Base-by-base conservation (phyloP, 768 basidiomycete genomes). In the Boletus sp. region DNA sequence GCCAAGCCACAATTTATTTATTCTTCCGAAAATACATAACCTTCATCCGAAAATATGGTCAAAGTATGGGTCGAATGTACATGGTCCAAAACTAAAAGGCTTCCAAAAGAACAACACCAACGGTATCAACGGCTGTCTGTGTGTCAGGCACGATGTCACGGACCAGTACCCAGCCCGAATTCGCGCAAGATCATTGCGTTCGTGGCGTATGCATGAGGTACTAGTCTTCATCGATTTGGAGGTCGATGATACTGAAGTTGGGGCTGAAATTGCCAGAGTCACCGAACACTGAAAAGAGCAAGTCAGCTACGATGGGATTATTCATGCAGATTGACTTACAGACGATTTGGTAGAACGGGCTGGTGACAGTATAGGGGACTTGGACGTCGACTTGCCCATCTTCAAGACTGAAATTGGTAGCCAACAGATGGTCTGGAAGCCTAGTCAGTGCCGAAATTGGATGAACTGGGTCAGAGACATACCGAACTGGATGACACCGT, bases 321-420 rank as follows among this genome's bases (percentile, higher is more conserved):
- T 11, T 47, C n/a, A n/a, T 14, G 39, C 25, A 32, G 27, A 10
- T 38, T 17, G 19, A 61, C 65, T 65, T 59, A 68, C 71, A 59
- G 51, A 72, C 67, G 38, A 77, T 9, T 19, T 66, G 56, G 56
- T 77, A 77, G 9, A 66, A 47, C 11, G n/a, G n/a, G n/a, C 68
- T 72, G 21, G 63, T 34, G 0, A 45, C 5, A 15, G 77, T 67
- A 13, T 42, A 17, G 7, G 74, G 73, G 7, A 74, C 72, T 5
- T 32, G 54, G 30, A 75, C 50, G 11, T 43, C 25, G 21, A 60
- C 60, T 0, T 38, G 14, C 9, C 75, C 75, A 7, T 55, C 45
- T 14, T 59, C 47, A 45, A 77, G 67, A 33, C 67, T 47, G 54
- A 76, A 71, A 15, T 50, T 58, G 7, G 42, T 42, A 3, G 65